These are phyloP conservation scores for Stemphylium lycopersici DNA, from an alignment of 2,329 filamentous ascomycete species.

Conservation along the genomic window DNA sequence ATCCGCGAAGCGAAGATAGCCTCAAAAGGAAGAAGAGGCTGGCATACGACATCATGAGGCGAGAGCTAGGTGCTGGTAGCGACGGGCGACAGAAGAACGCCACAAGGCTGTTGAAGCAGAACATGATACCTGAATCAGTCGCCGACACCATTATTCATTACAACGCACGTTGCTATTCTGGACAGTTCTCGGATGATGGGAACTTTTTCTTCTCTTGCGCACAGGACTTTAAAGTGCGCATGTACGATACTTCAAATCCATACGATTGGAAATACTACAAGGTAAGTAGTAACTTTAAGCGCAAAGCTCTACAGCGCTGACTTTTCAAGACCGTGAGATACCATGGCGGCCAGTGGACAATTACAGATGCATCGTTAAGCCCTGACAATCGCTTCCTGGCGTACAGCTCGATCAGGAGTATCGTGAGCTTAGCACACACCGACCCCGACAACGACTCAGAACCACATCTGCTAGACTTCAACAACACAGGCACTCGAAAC, in stretches of 20 bases:
- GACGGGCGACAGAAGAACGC: constrained; percentile 63
- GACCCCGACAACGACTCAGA: constrained; percentile 82
- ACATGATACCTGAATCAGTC: constrained; percentile 75
- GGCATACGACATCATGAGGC: constrained; percentile 74
- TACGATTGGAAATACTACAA: constrained; percentile 98
- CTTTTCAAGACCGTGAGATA: constrained; percentile 76
- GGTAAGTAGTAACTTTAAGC: constrained; percentile 52
- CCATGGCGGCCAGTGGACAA: constrained; percentile 90
- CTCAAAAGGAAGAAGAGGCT: constrained; percentile 66
- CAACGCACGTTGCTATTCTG: constrained; percentile 85
- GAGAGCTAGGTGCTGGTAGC: constrained; percentile 76
- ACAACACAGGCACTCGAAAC: constrained; percentile 53
- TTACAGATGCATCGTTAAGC: constrained; percentile 90
- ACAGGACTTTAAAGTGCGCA: constrained; percentile 90
- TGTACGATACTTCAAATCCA: constrained; percentile 97
- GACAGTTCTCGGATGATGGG: constrained; percentile 94
- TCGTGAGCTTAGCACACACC: constrained; percentile 85
- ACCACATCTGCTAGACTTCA: constrained; percentile 78
- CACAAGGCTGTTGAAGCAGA: constrained; percentile 74
- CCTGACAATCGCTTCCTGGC: constrained; percentile 92
- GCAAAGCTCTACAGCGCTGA: constrained; percentile 8
- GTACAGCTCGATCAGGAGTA: constrained; percentile 85
- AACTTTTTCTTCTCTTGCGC: constrained; percentile 95
- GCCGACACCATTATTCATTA: constrained; percentile 91
- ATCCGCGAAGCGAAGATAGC: constrained; percentile 59